Percentiles rank a stretch among this genome's conserved stretches.
Evolutionary conservation across 2,329 filamentous ascomycete genomes (phyloP).

Genomic region (Setomelanomma holmii): DNA sequence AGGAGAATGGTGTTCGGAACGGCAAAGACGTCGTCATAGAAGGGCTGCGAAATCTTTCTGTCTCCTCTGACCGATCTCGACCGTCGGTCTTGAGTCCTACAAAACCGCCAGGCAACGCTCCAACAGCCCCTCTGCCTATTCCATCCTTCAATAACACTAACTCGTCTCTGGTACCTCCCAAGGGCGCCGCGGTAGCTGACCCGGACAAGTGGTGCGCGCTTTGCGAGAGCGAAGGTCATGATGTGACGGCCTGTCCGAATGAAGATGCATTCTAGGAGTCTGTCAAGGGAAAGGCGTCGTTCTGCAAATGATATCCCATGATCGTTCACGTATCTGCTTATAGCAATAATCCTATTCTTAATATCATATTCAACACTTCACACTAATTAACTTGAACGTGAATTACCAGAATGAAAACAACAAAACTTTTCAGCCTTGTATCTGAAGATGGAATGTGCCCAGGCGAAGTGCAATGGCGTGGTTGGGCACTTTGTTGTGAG

Average conservation of each 20-base stretch:
- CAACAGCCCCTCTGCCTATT: constrained; percentile 43
- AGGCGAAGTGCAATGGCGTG: no score
- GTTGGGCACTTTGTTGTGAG: no score
- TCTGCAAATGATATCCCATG: constrained; percentile 12
- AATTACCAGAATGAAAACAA: no score
- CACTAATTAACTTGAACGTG: no score
- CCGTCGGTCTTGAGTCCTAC: constrained; percentile 39
- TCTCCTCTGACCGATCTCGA: constrained; percentile 38
- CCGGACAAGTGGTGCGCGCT: constrained; percentile 94
- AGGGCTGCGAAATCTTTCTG: constrained; percentile 41
- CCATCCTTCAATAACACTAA: constrained; percentile 39
- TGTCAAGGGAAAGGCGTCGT: background rate
- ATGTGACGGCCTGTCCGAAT: constrained; percentile 93
- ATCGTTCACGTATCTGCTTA: constrained; percentile 3
- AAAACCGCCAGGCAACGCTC: constrained; percentile 45
- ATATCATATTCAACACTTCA: constrained; percentile 4
- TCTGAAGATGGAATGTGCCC: no score
- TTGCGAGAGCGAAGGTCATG: constrained; percentile 94
- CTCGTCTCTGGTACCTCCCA: constrained; percentile 41
- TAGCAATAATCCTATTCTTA: constrained; percentile 3
- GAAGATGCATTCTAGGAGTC: constrained; percentile 70
- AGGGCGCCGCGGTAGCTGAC: constrained; percentile 58
- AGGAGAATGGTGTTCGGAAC: constrained; percentile 28
- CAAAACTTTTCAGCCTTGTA: no score
- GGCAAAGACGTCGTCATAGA: constrained; percentile 43